Conservation (phyloP, 805 yeast species). For the Metschnikowia matae region DNA sequence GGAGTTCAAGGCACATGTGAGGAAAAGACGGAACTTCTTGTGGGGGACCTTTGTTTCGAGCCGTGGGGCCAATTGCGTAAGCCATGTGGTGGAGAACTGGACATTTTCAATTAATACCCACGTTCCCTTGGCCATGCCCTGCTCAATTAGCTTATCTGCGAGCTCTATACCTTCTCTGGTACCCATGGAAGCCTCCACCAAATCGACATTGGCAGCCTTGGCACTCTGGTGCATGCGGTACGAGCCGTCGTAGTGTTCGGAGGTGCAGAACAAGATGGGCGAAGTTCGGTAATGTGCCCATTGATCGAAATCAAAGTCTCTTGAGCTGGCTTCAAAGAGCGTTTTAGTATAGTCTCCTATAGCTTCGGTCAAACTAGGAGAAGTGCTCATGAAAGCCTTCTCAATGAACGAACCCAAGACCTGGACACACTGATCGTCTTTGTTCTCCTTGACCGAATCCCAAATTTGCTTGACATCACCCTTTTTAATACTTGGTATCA, state of each 20-base stretch:
- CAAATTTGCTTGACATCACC: neutral
- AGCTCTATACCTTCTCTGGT: slow-evolving; percentile 57
- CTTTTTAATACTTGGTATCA: neutral
- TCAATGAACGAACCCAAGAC: neutral
- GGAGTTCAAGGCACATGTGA: slow-evolving; percentile 55
- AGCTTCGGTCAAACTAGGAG: neutral
- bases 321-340: neutral
- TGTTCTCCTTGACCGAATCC: neutral
- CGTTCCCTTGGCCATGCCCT: slow-evolving; percentile 44
- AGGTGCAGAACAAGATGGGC: slow-evolving; percentile 53
- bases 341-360: neutral
- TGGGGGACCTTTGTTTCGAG: slow-evolving; percentile 30
- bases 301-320: neutral
- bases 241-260: slow-evolving; percentile 66
- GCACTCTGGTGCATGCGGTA: slow-evolving; percentile 48
- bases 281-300: slow-evolving; percentile 8
- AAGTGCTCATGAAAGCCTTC: neutral
- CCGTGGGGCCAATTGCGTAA: slow-evolving; percentile 49
- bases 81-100: slow-evolving; percentile 68
- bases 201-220: slow-evolving; percentile 14
- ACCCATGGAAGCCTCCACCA: slow-evolving; percentile 64
- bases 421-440: neutral
- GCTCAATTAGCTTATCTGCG: slow-evolving; percentile 52
- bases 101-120: slow-evolving; percentile 83
- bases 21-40: slow-evolving; percentile 48